Conservation (phyloP, 345 rosid genomes). For the Garcia nutans region DNA sequence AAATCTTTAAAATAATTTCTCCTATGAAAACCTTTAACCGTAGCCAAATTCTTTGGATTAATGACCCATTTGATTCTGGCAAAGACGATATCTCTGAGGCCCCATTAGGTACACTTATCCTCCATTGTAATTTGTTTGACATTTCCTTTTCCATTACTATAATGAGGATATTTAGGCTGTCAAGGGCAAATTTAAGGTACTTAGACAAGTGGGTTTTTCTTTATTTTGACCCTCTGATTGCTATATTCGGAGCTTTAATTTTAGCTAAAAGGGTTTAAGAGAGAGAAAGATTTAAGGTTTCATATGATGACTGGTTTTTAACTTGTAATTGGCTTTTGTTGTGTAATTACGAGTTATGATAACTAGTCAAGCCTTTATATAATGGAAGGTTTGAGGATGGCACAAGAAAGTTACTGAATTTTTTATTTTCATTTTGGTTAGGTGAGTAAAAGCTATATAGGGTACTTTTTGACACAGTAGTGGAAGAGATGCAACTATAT, state of each 20-base stretch:
- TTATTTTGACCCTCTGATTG: not conserved
- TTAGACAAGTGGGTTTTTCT: not conserved
- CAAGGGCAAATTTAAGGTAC: not conserved
- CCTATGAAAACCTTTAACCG: constrained; percentile 18
- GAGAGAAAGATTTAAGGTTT: not conserved
- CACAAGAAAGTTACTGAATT: not conserved
- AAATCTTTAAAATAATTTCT: constrained; percentile 16
- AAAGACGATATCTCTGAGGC: constrained; percentile 33
- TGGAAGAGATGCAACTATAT: not conserved
- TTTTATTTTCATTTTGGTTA: no score
- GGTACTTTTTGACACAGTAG: not conserved
- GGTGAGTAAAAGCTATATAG: no score
- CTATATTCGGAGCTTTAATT: not conserved
- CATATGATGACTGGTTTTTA: not conserved
- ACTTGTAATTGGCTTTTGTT: not conserved
- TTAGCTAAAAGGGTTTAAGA: not conserved
- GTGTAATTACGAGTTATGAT: not conserved
- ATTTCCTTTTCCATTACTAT: constrained; percentile 36
- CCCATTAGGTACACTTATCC: constrained; percentile 39
- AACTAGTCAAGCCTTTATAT: not conserved
- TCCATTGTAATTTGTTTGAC: constrained; percentile 42
- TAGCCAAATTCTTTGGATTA: constrained; percentile 20
- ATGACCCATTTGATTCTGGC: constrained; percentile 23
- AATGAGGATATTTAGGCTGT: not conserved
- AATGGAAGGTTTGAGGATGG: not conserved